Conservation (phyloP, 2,329 filamentous ascomycete genomes). For the Paraphaeosphaeria minitans region DNA sequence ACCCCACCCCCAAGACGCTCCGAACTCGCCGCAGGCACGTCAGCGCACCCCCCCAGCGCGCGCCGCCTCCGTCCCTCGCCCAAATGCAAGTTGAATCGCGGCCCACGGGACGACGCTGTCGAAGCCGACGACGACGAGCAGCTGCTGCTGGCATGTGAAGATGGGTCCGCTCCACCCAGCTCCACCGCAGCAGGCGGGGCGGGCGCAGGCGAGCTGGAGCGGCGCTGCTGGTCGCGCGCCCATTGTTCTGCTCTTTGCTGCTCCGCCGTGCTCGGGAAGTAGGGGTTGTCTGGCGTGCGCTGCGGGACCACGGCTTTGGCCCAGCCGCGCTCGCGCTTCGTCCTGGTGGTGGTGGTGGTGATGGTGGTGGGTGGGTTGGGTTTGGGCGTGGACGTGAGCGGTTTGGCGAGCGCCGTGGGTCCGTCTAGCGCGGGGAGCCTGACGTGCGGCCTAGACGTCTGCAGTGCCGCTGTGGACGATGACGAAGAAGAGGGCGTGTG, state of each 20-base stretch:
- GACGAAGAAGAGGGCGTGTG: neutral
- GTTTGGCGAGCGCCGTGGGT: neutral
- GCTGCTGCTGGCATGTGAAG: neutral
- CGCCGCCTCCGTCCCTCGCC: neutral
- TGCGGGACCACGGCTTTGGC: neutral
- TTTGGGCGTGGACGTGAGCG: no score
- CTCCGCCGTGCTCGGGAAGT: constrained; percentile 3
- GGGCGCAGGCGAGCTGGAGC: neutral
- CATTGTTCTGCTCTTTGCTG: neutral
- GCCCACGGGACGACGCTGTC: neutral
- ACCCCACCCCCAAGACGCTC: neutral
- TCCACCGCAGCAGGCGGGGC: neutral
- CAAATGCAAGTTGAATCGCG: neutral
- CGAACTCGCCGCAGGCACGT: neutral
- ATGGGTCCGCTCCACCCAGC: neutral
- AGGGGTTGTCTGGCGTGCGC: neutral
- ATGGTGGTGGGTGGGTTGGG: no score
- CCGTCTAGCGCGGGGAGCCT: neutral
- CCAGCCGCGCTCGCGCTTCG: no score
- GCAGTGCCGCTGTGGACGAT: neutral
- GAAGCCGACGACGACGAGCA: no score
- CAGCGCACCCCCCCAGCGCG: neutral
- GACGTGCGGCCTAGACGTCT: neutral
- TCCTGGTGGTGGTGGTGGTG: neutral
- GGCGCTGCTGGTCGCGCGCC: neutral